Evolutionary conservation across 371 early-diverging fungal species (phyloP).

Genomic region (Saksenaea vasiformis): DNA sequence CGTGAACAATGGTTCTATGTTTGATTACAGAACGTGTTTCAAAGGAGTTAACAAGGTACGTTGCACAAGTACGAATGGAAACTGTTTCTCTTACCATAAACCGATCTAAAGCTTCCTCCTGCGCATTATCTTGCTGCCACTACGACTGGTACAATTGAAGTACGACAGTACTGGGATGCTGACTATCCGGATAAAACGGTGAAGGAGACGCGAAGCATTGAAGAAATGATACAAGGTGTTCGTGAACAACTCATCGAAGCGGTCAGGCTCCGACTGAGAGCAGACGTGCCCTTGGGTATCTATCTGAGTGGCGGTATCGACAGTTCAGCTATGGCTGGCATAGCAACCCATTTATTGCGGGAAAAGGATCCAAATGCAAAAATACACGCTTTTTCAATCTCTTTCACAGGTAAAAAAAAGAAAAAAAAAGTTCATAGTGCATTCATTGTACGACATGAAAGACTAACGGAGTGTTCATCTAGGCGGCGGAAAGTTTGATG

Average conservation of each 20-base stretch:
- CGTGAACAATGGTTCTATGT: conserved; percentile 13
- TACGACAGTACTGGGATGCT: conserved; percentile 26
- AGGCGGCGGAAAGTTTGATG: conserved; percentile 18
- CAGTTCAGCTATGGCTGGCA: conserved; percentile 23
- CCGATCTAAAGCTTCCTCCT: conserved; percentile 14
- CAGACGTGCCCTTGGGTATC: conserved; percentile 25
- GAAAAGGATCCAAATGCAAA: conserved; percentile 22
- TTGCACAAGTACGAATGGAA: neutral
- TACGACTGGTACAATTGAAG: conserved; percentile 13
- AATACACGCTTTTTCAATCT: conserved; percentile 20
- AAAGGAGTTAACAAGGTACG: conserved; percentile 27
- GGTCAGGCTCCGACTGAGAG: conserved; percentile 19
- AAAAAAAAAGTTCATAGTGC: neutral
- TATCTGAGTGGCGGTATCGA: conserved; percentile 30
- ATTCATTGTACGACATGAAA: no score
- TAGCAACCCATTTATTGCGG: conserved; percentile 17
- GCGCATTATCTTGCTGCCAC: conserved; percentile 19
- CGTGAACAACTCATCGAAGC: conserved; percentile 26
- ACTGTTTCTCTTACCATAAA: neutral
- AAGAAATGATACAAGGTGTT: conserved; percentile 28
- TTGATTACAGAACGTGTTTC: conserved; percentile 24
- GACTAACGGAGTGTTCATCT: neutral
- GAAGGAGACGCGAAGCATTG: conserved; percentile 19
- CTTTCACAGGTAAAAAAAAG: conserved; percentile 14
- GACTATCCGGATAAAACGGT: conserved; percentile 26